Evolutionary conservation across 495 filamentous ascomycete species (phyloP).

Genomic region (Terfezia claveryi): DNA sequence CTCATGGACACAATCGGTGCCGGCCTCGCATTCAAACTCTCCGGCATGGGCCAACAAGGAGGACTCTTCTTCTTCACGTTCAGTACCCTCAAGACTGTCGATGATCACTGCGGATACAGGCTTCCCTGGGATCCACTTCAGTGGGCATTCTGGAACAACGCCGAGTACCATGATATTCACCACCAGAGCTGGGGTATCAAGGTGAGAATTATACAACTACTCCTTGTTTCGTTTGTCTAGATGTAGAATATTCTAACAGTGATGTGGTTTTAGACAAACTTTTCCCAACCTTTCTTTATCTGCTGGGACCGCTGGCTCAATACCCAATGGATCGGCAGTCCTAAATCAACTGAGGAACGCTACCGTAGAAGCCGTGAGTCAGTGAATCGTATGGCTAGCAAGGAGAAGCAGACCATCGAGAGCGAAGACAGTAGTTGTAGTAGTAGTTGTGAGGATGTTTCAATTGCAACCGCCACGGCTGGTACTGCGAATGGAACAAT

Average conservation of each 20-base stretch:
- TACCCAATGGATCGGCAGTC: conserved; percentile 51
- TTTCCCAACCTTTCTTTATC: conserved; percentile 67
- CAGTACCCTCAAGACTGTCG: conserved; percentile 83
- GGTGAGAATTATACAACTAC: conserved; percentile 21
- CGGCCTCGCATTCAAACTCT: conserved; percentile 52
- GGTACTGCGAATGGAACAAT: neutral
- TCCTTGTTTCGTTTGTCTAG: neutral
- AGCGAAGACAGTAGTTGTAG: neutral
- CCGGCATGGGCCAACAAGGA: conserved; percentile 56
- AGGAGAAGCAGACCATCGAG: neutral
- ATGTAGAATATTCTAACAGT: neutral
- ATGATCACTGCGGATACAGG: conserved; percentile 91
- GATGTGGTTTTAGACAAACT: conserved; percentile 25
- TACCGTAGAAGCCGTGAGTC: neutral
- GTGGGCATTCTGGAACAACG: conserved; percentile 75
- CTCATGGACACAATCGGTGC: conserved; percentile 77
- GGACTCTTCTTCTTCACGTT: conserved; percentile 66
- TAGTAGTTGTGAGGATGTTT: neutral
- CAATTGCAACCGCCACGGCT: neutral
- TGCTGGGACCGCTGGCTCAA: conserved; percentile 58
- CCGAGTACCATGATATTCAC: conserved; percentile 89
- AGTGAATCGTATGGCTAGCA: neutral
- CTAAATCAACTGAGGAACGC: conserved; percentile 24
- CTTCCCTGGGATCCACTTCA: conserved; percentile 90
- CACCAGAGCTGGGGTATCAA: conserved; percentile 99